phyloP scores from a whole-genome alignment of 108 stramenopile genomes.

The Tribonema minus region DNA sequence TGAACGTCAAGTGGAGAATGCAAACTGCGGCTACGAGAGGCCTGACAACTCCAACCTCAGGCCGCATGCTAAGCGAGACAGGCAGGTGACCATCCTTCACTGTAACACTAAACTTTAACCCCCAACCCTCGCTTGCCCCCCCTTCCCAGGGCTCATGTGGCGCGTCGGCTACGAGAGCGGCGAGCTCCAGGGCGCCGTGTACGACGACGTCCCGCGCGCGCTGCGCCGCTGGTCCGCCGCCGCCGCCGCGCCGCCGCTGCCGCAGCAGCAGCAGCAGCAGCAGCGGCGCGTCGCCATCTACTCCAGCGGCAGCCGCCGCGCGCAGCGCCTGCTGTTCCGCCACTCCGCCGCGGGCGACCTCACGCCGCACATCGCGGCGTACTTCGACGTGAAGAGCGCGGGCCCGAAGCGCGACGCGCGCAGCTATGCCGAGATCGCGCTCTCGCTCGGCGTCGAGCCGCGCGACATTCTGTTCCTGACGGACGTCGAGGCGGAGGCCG shows the following conservation, averaged over 20 bases:
- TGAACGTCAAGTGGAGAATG: too few relatives aligned
- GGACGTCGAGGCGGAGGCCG: constrained; percentile 73
- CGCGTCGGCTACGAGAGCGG: constrained; percentile 59
- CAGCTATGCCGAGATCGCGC: constrained; percentile 71
- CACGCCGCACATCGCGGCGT: constrained; percentile 57
- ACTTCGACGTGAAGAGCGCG: constrained; percentile 85
- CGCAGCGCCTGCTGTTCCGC: constrained; percentile 12
- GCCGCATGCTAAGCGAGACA: too few relatives aligned
- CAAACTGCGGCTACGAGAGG: too few relatives aligned
- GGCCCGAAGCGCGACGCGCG: constrained; percentile 68
- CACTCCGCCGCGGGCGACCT: constrained; percentile 66
- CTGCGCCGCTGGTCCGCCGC: constrained; percentile 64
- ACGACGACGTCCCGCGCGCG: constrained; percentile 69
- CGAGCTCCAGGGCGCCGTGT: constrained; percentile 72
- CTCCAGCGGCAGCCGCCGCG: constrained; percentile 69
- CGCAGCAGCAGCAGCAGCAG: too few relatives aligned
- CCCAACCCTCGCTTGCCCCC: constrained; percentile 67
- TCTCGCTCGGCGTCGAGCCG: constrained; percentile 62
- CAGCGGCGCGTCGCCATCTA: constrained; percentile 69
- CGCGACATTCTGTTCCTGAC: constrained; percentile 75
- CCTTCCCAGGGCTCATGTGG: constrained; percentile 84
- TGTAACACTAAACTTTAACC: too few relatives aligned
- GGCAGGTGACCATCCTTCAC: too few relatives aligned
- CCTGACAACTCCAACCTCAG: too few relatives aligned
- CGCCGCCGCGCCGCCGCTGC: too few relatives aligned